Conservation (phyloP, 2,329 filamentous ascomycete genomes). For the Paecilomyces formosus region DNA sequence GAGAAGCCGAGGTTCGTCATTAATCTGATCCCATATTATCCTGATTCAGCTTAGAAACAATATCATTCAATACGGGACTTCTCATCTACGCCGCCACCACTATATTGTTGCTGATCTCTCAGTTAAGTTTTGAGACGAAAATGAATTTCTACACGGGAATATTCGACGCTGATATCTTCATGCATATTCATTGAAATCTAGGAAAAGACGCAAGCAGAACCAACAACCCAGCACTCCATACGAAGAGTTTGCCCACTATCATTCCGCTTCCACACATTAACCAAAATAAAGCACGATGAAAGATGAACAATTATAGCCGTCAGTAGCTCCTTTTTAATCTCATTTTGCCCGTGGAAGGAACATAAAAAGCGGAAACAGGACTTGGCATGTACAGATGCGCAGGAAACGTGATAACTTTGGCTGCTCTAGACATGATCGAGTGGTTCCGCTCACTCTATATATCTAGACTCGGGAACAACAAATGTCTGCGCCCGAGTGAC, state of each 20-base stretch:
- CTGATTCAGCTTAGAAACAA: no score
- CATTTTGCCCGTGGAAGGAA: background rate
- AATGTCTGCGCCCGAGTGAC: background rate
- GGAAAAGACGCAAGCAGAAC: background rate
- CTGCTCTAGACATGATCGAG: background rate
- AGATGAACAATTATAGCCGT: background rate
- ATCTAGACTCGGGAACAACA: background rate
- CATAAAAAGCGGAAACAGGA: background rate
- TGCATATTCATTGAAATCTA: background rate
- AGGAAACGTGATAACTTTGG: background rate
- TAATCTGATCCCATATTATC: no score
- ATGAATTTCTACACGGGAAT: background rate
- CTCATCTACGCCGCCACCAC: no score
- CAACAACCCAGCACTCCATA: constrained; percentile 12
- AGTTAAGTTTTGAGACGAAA: background rate
- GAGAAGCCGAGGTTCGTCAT: no score
- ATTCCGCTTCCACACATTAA: background rate
- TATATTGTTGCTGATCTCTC: no score
- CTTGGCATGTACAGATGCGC: background rate
- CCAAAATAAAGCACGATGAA: background rate
- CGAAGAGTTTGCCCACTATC: background rate
- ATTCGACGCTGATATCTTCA: background rate
- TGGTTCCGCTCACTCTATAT: background rate
- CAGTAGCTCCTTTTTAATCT: background rate
- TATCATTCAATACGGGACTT: no score